phyloP scores from a whole-genome alignment of 1,284 basidiomycete species.

The Ustilago crameri region DNA sequence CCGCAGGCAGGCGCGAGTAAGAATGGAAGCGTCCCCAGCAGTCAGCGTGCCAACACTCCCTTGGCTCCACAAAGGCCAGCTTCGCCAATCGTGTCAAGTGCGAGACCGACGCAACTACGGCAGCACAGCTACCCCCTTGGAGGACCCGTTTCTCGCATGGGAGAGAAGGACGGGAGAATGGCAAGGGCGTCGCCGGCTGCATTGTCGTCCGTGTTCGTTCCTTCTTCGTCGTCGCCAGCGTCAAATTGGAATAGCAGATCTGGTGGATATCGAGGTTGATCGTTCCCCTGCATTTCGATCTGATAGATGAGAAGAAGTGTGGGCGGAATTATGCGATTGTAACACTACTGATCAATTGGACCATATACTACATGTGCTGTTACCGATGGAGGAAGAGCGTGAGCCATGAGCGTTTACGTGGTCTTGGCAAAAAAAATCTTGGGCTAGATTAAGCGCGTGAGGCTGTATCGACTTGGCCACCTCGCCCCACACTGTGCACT shows the following conservation, averaged over 20 bases:
- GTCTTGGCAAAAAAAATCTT: too few species aligned
- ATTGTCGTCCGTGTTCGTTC: conserved; percentile 39
- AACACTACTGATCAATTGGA: too few species aligned
- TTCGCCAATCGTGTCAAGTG: not conserved
- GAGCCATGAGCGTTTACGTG: too few species aligned
- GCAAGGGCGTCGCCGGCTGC: conserved; percentile 32
- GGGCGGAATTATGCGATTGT: too few species aligned
- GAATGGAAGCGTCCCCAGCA: not conserved
- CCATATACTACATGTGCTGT: too few species aligned
- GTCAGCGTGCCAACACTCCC: not conserved
- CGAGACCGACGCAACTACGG: not conserved
- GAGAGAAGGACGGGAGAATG: not conserved
- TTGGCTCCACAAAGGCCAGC: not conserved
- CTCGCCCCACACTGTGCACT: not conserved
- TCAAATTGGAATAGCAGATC: not conserved
- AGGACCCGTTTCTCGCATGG: not conserved
- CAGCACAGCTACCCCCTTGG: conserved; percentile 1
- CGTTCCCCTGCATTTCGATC: too few species aligned
- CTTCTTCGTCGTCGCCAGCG: not conserved
- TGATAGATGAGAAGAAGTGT: not conserved
- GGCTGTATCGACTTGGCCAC: too few species aligned
- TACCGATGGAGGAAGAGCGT: too few species aligned
- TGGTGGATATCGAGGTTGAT: not conserved
- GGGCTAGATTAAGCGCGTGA: too few species aligned
- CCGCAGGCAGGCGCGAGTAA: not conserved